Evolutionary conservation across 2,329 filamentous ascomycete genomes (phyloP).

Genomic region (Graphilbum sp.): DNA sequence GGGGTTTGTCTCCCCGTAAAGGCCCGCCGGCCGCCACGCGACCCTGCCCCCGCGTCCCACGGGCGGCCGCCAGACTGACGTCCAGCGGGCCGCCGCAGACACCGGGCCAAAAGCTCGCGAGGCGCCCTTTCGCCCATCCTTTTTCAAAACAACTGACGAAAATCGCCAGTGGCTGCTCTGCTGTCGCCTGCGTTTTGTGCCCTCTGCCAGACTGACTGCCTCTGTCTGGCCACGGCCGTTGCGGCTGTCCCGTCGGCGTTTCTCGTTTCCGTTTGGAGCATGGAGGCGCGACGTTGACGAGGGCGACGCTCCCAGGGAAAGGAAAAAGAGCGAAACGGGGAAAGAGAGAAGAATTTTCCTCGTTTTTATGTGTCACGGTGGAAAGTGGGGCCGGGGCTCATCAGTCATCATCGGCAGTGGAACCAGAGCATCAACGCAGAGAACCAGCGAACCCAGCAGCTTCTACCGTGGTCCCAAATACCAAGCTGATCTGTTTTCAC

Average conservation of each 20-base stretch:
- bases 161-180: not conserved
- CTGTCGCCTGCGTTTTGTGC: too few relatives aligned
- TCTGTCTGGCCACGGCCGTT: too few relatives aligned
- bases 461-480: too few relatives aligned
- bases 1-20: not conserved
- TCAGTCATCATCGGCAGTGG: too few relatives aligned
- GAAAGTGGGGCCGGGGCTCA: not conserved
- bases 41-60: too few relatives aligned
- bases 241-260: not conserved
- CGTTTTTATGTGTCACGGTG: not conserved
- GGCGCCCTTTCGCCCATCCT: not conserved
- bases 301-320: slow-evolving; percentile 8
- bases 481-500: too few relatives aligned
- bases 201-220: too few relatives aligned
- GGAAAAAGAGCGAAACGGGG: slow-evolving; percentile 1
- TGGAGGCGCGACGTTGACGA: slow-evolving; percentile 12
- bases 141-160: not conserved
- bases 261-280: slow-evolving; percentile 10
- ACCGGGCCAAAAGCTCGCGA: too few relatives aligned
- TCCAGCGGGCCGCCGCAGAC: too few relatives aligned
- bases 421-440: too few relatives aligned
- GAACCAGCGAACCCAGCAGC: too few relatives aligned
- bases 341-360: not conserved
- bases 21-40: not conserved
- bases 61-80: too few relatives aligned